Conservation (phyloP, 2,329 filamentous ascomycete species). For the Phyllosticta citribraziliensis region DNA sequence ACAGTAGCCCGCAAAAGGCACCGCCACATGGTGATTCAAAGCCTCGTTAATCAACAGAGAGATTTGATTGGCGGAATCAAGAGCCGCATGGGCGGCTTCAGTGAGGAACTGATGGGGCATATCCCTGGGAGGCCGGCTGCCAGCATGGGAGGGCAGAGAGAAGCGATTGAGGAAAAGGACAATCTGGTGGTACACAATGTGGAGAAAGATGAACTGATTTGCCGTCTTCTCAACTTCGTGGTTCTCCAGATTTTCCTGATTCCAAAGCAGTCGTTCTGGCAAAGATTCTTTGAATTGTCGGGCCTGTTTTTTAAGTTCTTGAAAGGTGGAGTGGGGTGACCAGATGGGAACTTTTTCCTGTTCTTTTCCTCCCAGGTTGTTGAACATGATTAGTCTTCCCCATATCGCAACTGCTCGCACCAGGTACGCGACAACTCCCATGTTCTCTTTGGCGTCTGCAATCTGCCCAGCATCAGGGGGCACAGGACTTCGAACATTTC, state of each 20-base stretch:
- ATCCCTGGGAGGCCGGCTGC: conserved; percentile 54
- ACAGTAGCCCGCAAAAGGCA: conserved; percentile 90
- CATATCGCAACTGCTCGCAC: conserved; percentile 78
- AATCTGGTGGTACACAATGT: conserved; percentile 83
- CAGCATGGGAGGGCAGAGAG: conserved; percentile 60
- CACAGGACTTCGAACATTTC: conserved; percentile 54
- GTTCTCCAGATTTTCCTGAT: conserved; percentile 68
- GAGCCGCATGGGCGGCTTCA: conserved; percentile 63
- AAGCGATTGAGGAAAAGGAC: conserved; percentile 85
- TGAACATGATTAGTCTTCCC: conserved; percentile 80
- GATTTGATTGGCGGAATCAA: conserved; percentile 77
- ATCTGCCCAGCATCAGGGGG: conserved; percentile 54
- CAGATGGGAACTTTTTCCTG: conserved; percentile 69
- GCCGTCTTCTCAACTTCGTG: conserved; percentile 78
- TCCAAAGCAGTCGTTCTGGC: conserved; percentile 65
- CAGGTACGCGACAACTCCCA: conserved; percentile 89
- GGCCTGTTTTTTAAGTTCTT: conserved; percentile 58
- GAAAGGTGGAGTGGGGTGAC: conserved; percentile 69
- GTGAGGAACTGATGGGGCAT: conserved; percentile 70
- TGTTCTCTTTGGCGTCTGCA: conserved; percentile 64
- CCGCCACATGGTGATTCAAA: conserved; percentile 69
- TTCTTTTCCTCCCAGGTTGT: conserved; percentile 83
- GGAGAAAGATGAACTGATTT: conserved; percentile 87
- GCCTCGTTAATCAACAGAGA: conserved; percentile 75
- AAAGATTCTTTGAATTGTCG: conserved; percentile 60